phyloP scores from a whole-genome alignment of 768 basidiomycete genomes.

The Serendipita sp. region DNA sequence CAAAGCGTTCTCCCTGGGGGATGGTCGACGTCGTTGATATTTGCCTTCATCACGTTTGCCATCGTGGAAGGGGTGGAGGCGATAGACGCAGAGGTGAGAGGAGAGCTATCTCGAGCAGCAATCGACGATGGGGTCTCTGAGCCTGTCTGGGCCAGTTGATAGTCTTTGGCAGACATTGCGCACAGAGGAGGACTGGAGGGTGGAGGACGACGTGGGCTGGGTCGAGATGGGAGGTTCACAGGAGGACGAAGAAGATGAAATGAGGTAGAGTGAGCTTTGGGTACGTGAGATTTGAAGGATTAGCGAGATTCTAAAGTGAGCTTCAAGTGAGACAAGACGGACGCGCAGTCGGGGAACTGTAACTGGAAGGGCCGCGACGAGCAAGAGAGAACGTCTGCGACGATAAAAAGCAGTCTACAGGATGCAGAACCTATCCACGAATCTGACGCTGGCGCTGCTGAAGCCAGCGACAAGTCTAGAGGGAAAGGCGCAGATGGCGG shows the following conservation, averaged over 20 bases:
- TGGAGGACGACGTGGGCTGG: neutral
- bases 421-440: neutral
- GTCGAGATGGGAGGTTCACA: neutral
- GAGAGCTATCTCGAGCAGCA: neutral
- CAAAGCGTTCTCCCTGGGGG: constrained; percentile 34
- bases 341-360: too few species aligned
- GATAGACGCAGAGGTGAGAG: neutral
- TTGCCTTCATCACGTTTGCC: neutral
- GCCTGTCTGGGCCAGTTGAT: neutral
- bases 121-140: constrained; percentile 2
- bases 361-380: too few species aligned
- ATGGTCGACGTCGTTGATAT: constrained; percentile 4
- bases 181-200: too few species aligned
- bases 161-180: too few species aligned
- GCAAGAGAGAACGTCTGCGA: neutral
- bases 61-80: neutral
- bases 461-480: neutral
- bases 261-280: neutral
- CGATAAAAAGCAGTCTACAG: neutral
- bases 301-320: neutral
- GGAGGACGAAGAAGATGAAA: neutral
- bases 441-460: neutral
- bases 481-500: neutral
- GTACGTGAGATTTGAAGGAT: neutral
- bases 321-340: neutral